Evolutionary conservation across 2,329 filamentous ascomycete genomes (phyloP), one percentile per base, ranked within the genome.

Genomic region (Colletotrichum ledebouriae): DNA sequence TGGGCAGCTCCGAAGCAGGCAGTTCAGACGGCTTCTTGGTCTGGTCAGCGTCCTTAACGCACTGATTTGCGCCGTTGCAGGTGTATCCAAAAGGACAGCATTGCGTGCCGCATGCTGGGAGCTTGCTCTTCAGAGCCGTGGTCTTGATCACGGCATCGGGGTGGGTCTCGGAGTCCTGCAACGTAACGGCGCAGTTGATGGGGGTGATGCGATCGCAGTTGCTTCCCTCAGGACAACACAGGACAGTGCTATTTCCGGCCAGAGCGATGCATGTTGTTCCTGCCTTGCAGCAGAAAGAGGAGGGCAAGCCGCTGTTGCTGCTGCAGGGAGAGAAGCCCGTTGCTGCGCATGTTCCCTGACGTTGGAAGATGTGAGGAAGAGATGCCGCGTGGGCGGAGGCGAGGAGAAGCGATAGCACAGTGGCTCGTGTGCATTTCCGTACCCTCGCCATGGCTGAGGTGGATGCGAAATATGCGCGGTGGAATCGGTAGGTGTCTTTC

Each of bases 81-180:
- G 81, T 80, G 78, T 90, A 94, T 3, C 92, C 92, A 77, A 90
- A 90, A 0, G 92, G 92, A 75, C 92, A 94, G 78, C 92, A 94
- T 20, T 72, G 59, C 72, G 70, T 77, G 13, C 86, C 89, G 73
- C 92, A 94, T 20, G 78, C 83, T 2, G 80, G 78, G 13, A 94
- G 81, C 11, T 81, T 79, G 10, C 85, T 82, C 17, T 83, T 82
- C 34, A 92, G 86, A 9, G 88, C 84, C 10, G 87, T 88, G 0
- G 92, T 91, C 78, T 93, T 92, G 73, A 94, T 81, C 33, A 86
- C 82, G 37, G 88, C 88, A 29, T 82, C 78, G 11, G 89, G 88
- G 70, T 88, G 80, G 17, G 79, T 72, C 9, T 79, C 83, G 2
- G 87, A 83, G 73, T 94, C 86, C 75, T 94, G 89, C 50, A 86